Evolutionary conservation across 495 filamentous ascomycete species (phyloP).

Genomic region (Daldinia concentrica): DNA sequence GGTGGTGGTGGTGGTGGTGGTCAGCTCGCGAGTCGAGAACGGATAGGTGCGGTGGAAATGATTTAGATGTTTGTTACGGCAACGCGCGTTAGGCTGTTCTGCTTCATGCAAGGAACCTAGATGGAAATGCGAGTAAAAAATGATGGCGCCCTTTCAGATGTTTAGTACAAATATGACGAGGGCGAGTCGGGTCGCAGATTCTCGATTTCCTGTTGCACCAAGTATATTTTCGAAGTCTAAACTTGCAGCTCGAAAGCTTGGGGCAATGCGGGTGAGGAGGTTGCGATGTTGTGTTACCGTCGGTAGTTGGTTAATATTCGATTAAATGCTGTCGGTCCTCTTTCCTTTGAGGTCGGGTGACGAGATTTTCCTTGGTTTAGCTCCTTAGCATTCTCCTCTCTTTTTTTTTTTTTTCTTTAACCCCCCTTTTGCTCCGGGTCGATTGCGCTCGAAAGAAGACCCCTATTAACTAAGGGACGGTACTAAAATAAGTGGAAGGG

Average conservation of each 20-base stretch:
- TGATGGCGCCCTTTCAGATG: background rate
- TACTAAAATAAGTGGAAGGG: slow-evolving; percentile 32
- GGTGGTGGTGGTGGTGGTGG: slow-evolving; percentile 14
- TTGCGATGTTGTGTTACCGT: slow-evolving; percentile 15
- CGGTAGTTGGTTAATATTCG: slow-evolving; percentile 20
- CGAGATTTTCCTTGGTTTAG: slow-evolving; percentile 23
- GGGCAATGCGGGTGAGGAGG: slow-evolving; percentile 4
- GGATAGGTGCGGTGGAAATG: slow-evolving; percentile 8
- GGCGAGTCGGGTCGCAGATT: slow-evolving; percentile 7
- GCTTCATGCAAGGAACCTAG: slow-evolving; percentile 41
- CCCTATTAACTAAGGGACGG: slow-evolving; percentile 33
- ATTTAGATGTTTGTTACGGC: slow-evolving; percentile 30
- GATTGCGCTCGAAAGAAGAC: slow-evolving; percentile 20
- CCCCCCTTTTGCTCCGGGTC: slow-evolving; percentile 17
- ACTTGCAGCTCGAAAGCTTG: slow-evolving; percentile 3
- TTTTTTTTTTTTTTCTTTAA: slow-evolving; percentile 11
- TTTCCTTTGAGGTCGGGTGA: slow-evolving; percentile 28
- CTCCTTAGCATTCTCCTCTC: background rate
- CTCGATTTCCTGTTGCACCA: slow-evolving; percentile 22
- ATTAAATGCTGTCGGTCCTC: slow-evolving; percentile 5
- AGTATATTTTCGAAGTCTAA: slow-evolving; percentile 12
- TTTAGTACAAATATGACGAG: slow-evolving; percentile 1
- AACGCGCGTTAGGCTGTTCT: slow-evolving; percentile 35
- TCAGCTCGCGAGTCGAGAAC: slow-evolving; percentile 35
- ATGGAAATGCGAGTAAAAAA: background rate